Base-by-base conservation (phyloP, 208 protist genomes). In the Acanthamoeba royreba region DNA sequence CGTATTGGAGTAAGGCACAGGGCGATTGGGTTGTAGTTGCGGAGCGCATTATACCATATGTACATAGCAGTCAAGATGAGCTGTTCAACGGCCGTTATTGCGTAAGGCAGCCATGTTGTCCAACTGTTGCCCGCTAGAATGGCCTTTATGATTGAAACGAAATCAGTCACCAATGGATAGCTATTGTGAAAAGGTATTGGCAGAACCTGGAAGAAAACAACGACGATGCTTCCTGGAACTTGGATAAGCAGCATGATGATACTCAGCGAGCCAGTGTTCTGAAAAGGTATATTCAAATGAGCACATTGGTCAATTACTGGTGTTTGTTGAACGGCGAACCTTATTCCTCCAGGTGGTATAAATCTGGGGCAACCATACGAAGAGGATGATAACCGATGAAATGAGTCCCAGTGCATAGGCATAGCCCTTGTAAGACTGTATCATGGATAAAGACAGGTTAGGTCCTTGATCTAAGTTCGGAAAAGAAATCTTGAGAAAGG, bases 41-140 rank as follows among this genome's bases (percentile, higher is more conserved):
- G 13, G 49, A 13, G 13, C 22, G 13, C 49, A 22, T 22, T 22
- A 40, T 43, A 90, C 46, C 53, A 90, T 17, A 90, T 0, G 49
- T 52, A 90, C 46, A 90, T 58, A 22, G 25, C 83, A 19, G 31
- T 45, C 38, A 90, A 52, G 83, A 22, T 63, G 4, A 90, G 45
- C 53, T 90, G 83, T n/a, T 90, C 52, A 22, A 90, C 22, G 0
- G 52, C 49, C 17, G 83, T 90, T 45, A 58, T 69, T 33, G 66
- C 83, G 52, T 90, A 90, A n/a, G 83, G 83, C 46, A 66, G 35
- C 83, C 83, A 90, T 38, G 83, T 90, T 31, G 83, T 66, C 83
- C 83, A 90, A 25, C 22, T 66, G 35, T 90, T 66, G 25, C 40
- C 35, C 0, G 46, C 53, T 35, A 88, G 43, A 43, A 88, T 38